phyloP scores from a whole-genome alignment of 192 early-diverging fungal species.

The Allomyces javanicus region DNA sequence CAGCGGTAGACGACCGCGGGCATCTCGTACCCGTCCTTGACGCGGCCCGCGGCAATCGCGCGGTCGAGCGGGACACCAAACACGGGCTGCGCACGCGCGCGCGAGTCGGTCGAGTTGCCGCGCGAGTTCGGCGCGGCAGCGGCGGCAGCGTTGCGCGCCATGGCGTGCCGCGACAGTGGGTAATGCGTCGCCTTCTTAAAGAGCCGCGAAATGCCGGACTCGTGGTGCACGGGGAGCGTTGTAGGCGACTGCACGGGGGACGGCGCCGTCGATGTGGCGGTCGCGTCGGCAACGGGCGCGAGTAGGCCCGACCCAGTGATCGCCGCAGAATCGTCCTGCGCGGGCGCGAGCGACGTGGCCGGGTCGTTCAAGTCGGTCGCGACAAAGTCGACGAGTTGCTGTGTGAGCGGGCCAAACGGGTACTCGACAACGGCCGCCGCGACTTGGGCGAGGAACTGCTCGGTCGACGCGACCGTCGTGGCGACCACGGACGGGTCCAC shows the following conservation, averaged over 20 bases:
- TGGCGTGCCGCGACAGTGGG: too few relatives aligned
- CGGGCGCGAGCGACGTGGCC: not conserved
- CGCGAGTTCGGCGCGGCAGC: too few relatives aligned
- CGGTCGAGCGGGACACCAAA: conserved; percentile 77
- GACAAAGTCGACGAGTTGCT: not conserved
- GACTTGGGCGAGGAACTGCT: not conserved
- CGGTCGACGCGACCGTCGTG: not conserved
- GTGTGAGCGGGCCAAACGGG: not conserved
- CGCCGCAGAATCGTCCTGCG: too few relatives aligned
- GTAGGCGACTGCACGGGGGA: too few relatives aligned
- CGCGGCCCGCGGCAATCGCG: conserved; percentile 43
- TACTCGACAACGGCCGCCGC: not conserved
- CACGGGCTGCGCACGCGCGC: conserved; percentile 16
- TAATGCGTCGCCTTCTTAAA: too few relatives aligned
- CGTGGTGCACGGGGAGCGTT: too few relatives aligned
- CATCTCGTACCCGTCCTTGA: conserved; percentile 57
- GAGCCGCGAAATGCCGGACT: too few relatives aligned
- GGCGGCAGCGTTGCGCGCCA: too few relatives aligned
- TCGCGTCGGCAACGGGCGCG: too few relatives aligned
- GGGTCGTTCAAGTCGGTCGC: not conserved
- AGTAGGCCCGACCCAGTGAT: too few relatives aligned
- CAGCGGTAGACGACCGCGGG: conserved; percentile 86
- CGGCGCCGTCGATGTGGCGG: too few relatives aligned
- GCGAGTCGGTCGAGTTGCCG: too few relatives aligned
- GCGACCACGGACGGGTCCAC: not conserved